Percentiles rank a stretch among this genome's conserved stretches.
These are phyloP conservation scores for Apostasia ramifera DNA, from an alignment of 106 monocot species.

Conservation along the genomic window DNA sequence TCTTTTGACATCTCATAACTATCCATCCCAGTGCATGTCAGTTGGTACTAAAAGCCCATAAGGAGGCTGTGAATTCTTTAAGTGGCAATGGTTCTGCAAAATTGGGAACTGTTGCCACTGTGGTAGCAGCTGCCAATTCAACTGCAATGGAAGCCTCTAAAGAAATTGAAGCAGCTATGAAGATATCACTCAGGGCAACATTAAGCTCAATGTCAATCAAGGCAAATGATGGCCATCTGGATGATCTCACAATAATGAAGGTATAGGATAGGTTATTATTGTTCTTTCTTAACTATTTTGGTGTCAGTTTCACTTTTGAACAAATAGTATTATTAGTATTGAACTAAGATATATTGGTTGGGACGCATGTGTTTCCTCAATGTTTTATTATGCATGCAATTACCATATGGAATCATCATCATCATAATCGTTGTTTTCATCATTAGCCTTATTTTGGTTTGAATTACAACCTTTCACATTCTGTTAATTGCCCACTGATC, in stretches of 20 bases:
- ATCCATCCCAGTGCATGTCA: slow-evolving; percentile 62
- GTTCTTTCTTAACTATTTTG: neutral
- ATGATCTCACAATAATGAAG: slow-evolving; percentile 91
- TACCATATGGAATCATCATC: no score
- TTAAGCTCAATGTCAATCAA: slow-evolving; percentile 50
- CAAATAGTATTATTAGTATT: no score
- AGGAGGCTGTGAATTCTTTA: slow-evolving; percentile 96
- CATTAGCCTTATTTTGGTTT: no score
- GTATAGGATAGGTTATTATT: slow-evolving; percentile 21
- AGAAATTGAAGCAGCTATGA: slow-evolving; percentile 91
- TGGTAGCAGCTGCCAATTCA: slow-evolving; percentile 90
- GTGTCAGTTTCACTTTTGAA: no score
- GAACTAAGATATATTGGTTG: neutral
- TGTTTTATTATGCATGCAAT: neutral
- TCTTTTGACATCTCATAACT: no score
- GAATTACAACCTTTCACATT: no score
- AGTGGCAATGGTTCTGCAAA: slow-evolving; percentile 72
- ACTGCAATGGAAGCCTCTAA: slow-evolving; percentile 81
- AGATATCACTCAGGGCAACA: slow-evolving; percentile 82
- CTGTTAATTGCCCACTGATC: no score
- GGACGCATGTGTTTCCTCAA: neutral
- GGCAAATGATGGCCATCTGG: slow-evolving; percentile 35
- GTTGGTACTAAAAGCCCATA: slow-evolving; percentile 88
- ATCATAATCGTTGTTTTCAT: no score
- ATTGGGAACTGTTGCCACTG: slow-evolving; percentile 87